Base-by-base conservation (phyloP, 179 eudicot species). In the Carnegiea gigantea region DNA sequence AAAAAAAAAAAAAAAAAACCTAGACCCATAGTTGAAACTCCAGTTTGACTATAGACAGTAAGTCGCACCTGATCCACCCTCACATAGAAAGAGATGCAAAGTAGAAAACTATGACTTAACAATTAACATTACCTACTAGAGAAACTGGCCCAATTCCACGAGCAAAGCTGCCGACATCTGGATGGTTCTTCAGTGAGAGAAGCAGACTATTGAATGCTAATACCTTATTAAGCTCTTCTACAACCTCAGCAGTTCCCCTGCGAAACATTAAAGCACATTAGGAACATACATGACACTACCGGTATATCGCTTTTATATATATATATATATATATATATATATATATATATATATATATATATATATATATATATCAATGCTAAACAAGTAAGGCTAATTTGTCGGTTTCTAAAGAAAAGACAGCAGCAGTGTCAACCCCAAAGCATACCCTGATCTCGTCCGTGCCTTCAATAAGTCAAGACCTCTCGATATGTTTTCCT, bases 91-190 rank as follows among this genome's bases (percentile, higher is more conserved):
- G 77, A 70, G 20, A 77, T 43, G 73, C 13, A 24, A 28, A 49
- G 36, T 4, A 73, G 87, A 26, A 75, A 23, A 68, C 36, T 80
- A 23, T 57, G 36, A 80, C 65, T 21, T 74, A 26, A 13, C 53
- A 48, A 13, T 13, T 57, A 79, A 57, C 75, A 82, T 38, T 87
- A 96, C 99, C 99, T 86, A 89, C 71, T 74, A 96, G 84, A 84
- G 97, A 89, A 84, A 93, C 77, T 53, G 95, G 93, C 75, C 97
- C 99, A 73, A 93, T 78, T 54, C 99, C 99, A 82, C 89, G 82
- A 77, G 97, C 98, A 84, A 94, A 92, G 79, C 87, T 85, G 62
- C 87, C 86, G 76, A 92, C 89, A 89, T 96, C 95, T 76, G 97
- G 92, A 82, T 94, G 92, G 60, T 86, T 88, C 86, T 71, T 87